Evolutionary conservation across 2,329 filamentous ascomycete genomes (phyloP).

Genomic region (Daldinia sp.): DNA sequence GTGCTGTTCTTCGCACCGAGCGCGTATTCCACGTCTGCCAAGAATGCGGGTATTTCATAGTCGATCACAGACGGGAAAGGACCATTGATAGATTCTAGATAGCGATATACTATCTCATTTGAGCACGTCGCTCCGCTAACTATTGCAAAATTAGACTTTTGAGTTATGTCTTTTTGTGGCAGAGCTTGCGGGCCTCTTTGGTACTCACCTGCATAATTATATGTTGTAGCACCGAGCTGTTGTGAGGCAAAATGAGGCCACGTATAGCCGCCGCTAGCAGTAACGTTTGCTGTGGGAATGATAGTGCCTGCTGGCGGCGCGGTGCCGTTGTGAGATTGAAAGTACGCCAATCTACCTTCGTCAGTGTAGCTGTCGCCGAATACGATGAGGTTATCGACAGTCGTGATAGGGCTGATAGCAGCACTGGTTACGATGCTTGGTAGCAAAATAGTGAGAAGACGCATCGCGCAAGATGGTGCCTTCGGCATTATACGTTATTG

Average conservation of each 20-base stretch:
- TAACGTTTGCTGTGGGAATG: slow-evolving; percentile 61
- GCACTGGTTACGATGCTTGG: slow-evolving; percentile 11
- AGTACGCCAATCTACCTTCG: slow-evolving; percentile 74
- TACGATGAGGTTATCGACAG: slow-evolving; percentile 71
- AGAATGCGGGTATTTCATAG: slow-evolving; percentile 70
- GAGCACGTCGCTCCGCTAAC: slow-evolving; percentile 79
- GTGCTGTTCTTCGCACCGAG: slow-evolving; percentile 45
- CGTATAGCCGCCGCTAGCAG: slow-evolving; percentile 73
- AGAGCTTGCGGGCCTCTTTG: background rate
- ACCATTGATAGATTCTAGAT: slow-evolving; percentile 12
- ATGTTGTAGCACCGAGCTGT: slow-evolving; percentile 66
- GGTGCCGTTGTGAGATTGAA: slow-evolving; percentile 67
- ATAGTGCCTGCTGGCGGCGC: slow-evolving; percentile 71
- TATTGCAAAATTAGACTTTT: slow-evolving; percentile 21
- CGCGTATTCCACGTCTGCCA: slow-evolving; percentile 60
- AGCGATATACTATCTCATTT: slow-evolving; percentile 56
- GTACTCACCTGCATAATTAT: slow-evolving; percentile 72
- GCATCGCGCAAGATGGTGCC: slow-evolving; percentile 13
- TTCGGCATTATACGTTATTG: background rate
- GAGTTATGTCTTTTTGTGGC: background rate
- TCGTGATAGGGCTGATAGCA: slow-evolving; percentile 9
- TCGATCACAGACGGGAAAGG: slow-evolving; percentile 70
- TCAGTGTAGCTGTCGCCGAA: slow-evolving; percentile 86
- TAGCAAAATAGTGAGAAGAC: slow-evolving; percentile 19
- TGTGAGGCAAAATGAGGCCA: slow-evolving; percentile 77